Evolutionary conservation across 2,329 filamentous ascomycete genomes (phyloP).

Genomic region (Colletotrichum godetiae): DNA sequence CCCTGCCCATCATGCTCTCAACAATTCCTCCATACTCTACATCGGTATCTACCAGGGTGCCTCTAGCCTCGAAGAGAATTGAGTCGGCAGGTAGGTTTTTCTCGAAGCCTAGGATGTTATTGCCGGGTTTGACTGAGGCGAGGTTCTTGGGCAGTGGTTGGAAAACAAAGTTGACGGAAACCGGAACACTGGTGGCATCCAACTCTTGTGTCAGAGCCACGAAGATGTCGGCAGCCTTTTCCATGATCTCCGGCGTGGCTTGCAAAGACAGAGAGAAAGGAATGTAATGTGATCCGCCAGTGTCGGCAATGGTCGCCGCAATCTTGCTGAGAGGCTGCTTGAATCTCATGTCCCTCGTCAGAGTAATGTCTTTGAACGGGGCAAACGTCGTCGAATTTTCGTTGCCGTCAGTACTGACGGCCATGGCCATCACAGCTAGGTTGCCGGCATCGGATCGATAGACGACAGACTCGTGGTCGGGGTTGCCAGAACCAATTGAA

Average conservation of each 20-base stretch:
- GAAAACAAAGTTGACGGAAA: conserved; percentile 33
- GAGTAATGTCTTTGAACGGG: conserved; percentile 8
- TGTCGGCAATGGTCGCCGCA: conserved; percentile 21
- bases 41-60: neutral
- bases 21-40: conserved; percentile 4
- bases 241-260: neutral
- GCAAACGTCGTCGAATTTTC: conserved; percentile 14
- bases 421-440: conserved; percentile 9
- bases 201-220: neutral
- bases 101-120: conserved; percentile 17
- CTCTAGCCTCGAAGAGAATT: conserved; percentile 10
- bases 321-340: neutral
- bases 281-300: conserved; percentile 17
- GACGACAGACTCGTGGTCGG: conserved; percentile 20
- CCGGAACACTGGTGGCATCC: neutral
- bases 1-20: neutral
- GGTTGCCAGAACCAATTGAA: neutral
- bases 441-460: conserved; percentile 12
- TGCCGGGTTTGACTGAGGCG: conserved; percentile 14
- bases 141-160: conserved; percentile 31
- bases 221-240: conserved; percentile 21
- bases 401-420: conserved; percentile 17
- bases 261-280: conserved; percentile 15
- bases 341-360: conserved; percentile 4
- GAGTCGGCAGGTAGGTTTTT: conserved; percentile 16